phyloP scores from a whole-genome alignment of 805 yeast genomes.

The Zygosaccharomyces siamensis region DNA sequence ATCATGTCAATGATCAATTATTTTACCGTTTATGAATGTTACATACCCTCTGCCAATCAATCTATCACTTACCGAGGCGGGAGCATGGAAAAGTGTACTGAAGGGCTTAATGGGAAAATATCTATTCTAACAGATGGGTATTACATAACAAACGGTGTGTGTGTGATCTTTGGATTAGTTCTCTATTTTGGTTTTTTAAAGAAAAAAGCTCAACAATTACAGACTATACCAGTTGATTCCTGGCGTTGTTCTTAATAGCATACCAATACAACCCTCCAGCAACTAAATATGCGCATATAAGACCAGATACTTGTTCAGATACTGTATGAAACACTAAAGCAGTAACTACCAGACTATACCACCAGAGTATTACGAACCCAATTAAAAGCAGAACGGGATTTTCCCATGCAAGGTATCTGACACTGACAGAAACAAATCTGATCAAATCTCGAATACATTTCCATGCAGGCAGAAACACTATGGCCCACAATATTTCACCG shows the following conservation, averaged over 20 bases:
- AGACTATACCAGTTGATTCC: conserved; percentile 62
- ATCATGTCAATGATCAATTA: conserved; percentile 75
- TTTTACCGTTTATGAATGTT: conserved; percentile 64
- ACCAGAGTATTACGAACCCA: conserved; percentile 52
- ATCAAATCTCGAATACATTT: conserved; percentile 1
- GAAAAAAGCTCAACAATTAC: conserved; percentile 57
- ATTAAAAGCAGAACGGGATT: conserved; percentile 32
- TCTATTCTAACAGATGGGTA: conserved; percentile 69
- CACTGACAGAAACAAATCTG: neutral
- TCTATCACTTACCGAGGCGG: conserved; percentile 13
- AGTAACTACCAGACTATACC: conserved; percentile 85
- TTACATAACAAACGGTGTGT: conserved; percentile 66
- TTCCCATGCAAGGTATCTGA: conserved; percentile 17
- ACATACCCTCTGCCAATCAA: conserved; percentile 21
- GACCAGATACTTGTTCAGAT: conserved; percentile 68
- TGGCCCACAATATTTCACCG: conserved; percentile 4
- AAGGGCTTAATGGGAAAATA: conserved; percentile 49
- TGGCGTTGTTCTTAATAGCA: conserved; percentile 55
- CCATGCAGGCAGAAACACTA: conserved; percentile 14
- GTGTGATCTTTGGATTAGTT: conserved; percentile 60
- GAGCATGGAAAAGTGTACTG: conserved; percentile 16
- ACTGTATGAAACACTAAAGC: conserved; percentile 79
- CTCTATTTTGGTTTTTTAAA: conserved; percentile 65
- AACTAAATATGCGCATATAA: conserved; percentile 53
- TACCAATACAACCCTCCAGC: conserved; percentile 25